Percentiles rank a stretch among this genome's conserved stretches.
Conservation (phyloP, 1,284 basidiomycete species). For the Pyrrhoderma lamaoense region DNA sequence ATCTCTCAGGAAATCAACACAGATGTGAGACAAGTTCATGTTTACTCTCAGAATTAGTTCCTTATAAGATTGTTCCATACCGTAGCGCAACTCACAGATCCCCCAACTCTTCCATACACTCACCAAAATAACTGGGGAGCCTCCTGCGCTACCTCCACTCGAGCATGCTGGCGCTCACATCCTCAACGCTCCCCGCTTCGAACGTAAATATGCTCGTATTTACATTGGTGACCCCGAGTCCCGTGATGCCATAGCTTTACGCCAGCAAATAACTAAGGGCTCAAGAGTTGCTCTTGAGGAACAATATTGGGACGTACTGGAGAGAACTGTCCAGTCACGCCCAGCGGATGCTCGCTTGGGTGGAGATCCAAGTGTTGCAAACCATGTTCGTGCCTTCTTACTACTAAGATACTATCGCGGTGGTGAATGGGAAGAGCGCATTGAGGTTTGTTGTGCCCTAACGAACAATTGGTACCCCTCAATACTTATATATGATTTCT, state of each 20-base stretch:
- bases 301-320: slow-evolving; percentile 83
- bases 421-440: slow-evolving; percentile 77
- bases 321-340: slow-evolving; percentile 76
- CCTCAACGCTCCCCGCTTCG: slow-evolving; percentile 64
- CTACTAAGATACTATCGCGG: slow-evolving; percentile 74
- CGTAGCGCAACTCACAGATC: slow-evolving; percentile 36
- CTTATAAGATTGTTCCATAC: neutral
- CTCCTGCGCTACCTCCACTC: slow-evolving; percentile 58
- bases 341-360: slow-evolving; percentile 86
- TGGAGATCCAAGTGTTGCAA: slow-evolving; percentile 84
- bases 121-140: slow-evolving; percentile 62
- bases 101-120: slow-evolving; percentile 67
- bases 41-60: slow-evolving; percentile 28
- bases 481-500: neutral
- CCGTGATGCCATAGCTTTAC: slow-evolving; percentile 53
- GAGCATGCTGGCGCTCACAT: slow-evolving; percentile 74
- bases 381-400: slow-evolving; percentile 85
- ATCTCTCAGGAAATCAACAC: slow-evolving; percentile 49
- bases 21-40: slow-evolving; percentile 40
- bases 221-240: slow-evolving; percentile 66
- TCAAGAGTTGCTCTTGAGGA: slow-evolving; percentile 71
- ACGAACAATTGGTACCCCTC: no score
- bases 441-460: slow-evolving; percentile 53
- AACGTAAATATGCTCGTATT: slow-evolving; percentile 65
- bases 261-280: slow-evolving; percentile 66